Percentiles rank a stretch among this genome's conserved stretches.
Evolutionary conservation across 352 stramenopile genomes (phyloP).

Genomic region (Globisporangium canariense): DNA sequence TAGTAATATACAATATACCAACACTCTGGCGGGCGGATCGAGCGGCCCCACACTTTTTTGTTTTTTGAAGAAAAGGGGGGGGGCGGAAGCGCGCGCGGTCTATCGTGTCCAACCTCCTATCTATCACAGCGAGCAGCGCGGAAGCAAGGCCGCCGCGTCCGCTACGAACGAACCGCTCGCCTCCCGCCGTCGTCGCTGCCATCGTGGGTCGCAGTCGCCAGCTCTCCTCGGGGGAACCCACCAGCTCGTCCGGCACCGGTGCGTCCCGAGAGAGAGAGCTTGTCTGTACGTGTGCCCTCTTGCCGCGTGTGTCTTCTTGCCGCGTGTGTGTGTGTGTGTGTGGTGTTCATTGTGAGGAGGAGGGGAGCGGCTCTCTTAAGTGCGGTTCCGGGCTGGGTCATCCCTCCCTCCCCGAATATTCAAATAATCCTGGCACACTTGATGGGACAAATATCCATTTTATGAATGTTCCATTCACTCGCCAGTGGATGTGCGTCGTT

Average conservation of each 20-base stretch:
- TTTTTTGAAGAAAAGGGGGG: background rate
- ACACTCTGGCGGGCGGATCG: background rate
- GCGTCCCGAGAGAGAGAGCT: background rate
- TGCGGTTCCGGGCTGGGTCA: slow-evolving; percentile 11
- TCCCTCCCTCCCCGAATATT: slow-evolving; percentile 11
- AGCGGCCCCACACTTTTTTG: background rate
- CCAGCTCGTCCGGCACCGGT: slow-evolving; percentile 13
- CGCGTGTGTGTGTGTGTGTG: slow-evolving; percentile 1
- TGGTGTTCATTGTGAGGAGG: background rate
- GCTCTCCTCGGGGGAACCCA: slow-evolving; percentile 16
- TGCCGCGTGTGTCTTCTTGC: background rate
- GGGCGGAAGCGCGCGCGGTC: slow-evolving; percentile 1
- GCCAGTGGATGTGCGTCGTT: background rate
- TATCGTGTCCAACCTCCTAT: background rate
- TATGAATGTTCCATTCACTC: slow-evolving; percentile 4
- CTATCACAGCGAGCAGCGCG: slow-evolving; percentile 8
- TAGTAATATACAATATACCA: background rate
- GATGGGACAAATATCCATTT: slow-evolving; percentile 5
- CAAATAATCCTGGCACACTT: slow-evolving; percentile 11
- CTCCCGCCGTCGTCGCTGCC: slow-evolving; percentile 5
- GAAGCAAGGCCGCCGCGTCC: slow-evolving; percentile 4
- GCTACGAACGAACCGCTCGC: slow-evolving; percentile 1
- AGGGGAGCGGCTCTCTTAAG: slow-evolving; percentile 10
- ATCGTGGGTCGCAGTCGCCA: slow-evolving; percentile 19
- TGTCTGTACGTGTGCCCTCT: background rate